Evolutionary conservation across 495 filamentous ascomycete genomes (phyloP).

Genomic region (Schizothecium vesticola): DNA sequence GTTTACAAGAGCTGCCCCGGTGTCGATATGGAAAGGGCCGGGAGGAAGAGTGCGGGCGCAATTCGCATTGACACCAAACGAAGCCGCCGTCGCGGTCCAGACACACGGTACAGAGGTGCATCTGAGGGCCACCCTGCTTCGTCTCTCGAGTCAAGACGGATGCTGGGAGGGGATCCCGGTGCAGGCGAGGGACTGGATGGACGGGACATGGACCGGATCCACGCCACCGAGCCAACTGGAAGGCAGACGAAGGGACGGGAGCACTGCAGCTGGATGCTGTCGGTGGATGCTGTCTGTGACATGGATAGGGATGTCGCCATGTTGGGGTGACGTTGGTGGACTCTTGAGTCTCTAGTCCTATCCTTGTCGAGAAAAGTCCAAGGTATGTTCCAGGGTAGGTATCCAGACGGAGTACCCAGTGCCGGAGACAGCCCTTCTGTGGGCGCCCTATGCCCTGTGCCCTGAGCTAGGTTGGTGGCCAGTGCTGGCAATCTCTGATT

Average conservation of each 20-base stretch:
- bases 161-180: conserved; percentile 4
- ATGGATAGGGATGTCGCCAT: not conserved
- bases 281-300: not conserved
- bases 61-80: not conserved
- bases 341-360: too few species aligned
- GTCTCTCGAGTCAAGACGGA: conserved; percentile 1
- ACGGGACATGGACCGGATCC: not conserved
- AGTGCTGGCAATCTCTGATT: not conserved
- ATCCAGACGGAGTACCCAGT: not conserved
- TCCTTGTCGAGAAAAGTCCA: too few species aligned
- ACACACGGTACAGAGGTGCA: not conserved
- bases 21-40: conserved; percentile 4
- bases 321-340: not conserved
- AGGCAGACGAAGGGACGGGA: not conserved
- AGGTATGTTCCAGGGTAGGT: too few species aligned
- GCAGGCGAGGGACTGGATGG: not conserved
- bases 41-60: conserved; percentile 3
- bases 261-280: not conserved
- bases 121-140: not conserved
- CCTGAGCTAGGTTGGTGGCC: not conserved
- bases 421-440: not conserved
- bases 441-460: not conserved
- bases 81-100: not conserved
- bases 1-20: not conserved
- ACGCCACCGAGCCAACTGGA: not conserved